Evolutionary conservation across 768 basidiomycete species (phyloP), one percentile per base, ranked within the genome.

Genomic region (Boletus rubropictus): DNA sequence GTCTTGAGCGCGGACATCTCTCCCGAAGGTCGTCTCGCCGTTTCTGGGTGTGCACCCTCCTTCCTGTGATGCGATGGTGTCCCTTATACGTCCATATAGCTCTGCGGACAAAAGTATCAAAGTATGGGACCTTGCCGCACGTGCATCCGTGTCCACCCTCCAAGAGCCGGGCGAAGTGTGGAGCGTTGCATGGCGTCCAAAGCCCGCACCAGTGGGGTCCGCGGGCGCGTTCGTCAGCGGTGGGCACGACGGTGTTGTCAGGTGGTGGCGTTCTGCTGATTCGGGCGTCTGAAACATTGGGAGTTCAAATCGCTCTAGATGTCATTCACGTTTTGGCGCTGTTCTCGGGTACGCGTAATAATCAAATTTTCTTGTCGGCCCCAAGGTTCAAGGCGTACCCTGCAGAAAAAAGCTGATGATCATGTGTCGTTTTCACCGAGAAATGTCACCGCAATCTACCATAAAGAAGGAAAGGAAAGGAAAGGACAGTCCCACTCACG

Each of bases 41-140:
- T 89, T 15, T 90, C 88, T 46, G 90, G 91, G 88, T 90, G 63
- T 49, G 76, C 67, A 8, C 32, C 28, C 35, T 48, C n/a, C 54
- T 18, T 34, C 8, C 28, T 39, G 17, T 18, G 27, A 31, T 39
- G 15, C 17, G 1, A 38, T 39, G 32, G 17, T 18, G 7, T 44
- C 7, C 1, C 38, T 46, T 6, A 55, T 14, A 15, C 21, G 31
- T 21, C 37, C 35, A 24, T 39, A 34, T 45, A 89, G 89, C 15
- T 90, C 89, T 37, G 84, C 88, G 10, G 90, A 93, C 65, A 88
- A 86, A 65, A 84, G 80, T 1, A 80, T 89, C 52, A 90, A 89
- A 59, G 80, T 92, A 7, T 93, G 90, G 90, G 90, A 93, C 56
- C 76, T 91, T 43, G 77, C 74, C 3, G 77, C 86, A 6, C 81